Evolutionary conservation across 257 asterid genomes (phyloP).

Genomic region (Solanum piurae): DNA sequence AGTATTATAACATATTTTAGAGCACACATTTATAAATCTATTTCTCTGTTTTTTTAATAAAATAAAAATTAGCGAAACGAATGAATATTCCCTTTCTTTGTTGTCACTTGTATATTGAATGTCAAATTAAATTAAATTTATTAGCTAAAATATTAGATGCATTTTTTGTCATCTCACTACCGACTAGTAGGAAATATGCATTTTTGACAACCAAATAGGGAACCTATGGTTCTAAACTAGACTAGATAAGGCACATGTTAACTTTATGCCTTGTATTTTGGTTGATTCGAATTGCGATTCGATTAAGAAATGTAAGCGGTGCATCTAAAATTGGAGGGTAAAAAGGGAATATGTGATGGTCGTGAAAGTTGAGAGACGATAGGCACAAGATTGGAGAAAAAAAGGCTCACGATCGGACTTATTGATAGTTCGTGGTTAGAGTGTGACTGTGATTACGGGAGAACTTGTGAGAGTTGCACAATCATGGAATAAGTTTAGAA

Average conservation of each 20-base stretch:
- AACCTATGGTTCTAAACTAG: background rate
- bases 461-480: background rate
- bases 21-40: background rate
- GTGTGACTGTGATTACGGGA: background rate
- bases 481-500: background rate
- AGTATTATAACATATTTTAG: background rate
- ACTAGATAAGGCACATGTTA: background rate
- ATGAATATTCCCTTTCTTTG: background rate
- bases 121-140: background rate
- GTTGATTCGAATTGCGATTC: background rate
- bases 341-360: background rate
- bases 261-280: background rate
- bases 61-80: background rate
- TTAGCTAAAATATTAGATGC: background rate
- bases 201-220: background rate
- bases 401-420: background rate
- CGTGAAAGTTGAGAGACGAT: background rate
- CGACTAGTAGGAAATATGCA: background rate
- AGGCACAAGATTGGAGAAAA: background rate
- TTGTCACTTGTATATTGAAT: background rate
- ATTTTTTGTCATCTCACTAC: background rate
- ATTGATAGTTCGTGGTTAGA: background rate
- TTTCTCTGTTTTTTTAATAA: background rate
- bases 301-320: rapidly evolving
- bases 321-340: background rate